These are phyloP conservation scores for Ophiocordyceps australis DNA, from an alignment of 2,329 filamentous ascomycete genomes.

Conservation along the genomic window DNA sequence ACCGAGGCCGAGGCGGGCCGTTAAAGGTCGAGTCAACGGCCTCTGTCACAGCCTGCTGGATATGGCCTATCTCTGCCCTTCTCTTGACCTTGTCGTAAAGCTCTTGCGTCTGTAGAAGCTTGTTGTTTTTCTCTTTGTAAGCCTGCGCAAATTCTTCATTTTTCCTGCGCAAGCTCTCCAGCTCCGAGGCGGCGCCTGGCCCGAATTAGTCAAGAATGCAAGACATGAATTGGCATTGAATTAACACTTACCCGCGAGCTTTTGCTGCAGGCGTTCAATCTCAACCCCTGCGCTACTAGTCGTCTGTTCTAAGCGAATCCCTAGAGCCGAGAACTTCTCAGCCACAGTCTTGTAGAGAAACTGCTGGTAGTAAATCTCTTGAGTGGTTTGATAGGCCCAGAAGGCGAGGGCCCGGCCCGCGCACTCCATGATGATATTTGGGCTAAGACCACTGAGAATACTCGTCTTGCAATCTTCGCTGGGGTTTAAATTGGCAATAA, in stretches of 20 bases:
- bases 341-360: slow-evolving; percentile 52
- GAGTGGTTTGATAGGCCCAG: slow-evolving; percentile 71
- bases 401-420: slow-evolving; percentile 63
- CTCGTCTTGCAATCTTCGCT: slow-evolving; percentile 83
- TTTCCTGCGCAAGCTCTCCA: slow-evolving; percentile 46
- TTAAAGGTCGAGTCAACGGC: slow-evolving; percentile 13
- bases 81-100: slow-evolving; percentile 42
- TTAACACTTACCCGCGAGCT: slow-evolving; percentile 48
- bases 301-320: slow-evolving; percentile 50
- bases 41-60: slow-evolving; percentile 34
- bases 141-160: slow-evolving; percentile 52
- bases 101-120: slow-evolving; percentile 49
- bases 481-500: slow-evolving; percentile 53
- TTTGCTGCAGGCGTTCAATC: slow-evolving; percentile 46
- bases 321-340: slow-evolving; percentile 51
- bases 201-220: no score
- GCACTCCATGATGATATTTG: slow-evolving; percentile 72
- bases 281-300: slow-evolving; percentile 60
- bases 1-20: slow-evolving; percentile 3
- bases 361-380: slow-evolving; percentile 71
- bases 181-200: slow-evolving; percentile 37
- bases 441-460: slow-evolving; percentile 65
- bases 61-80: slow-evolving; percentile 32
- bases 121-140: slow-evolving; percentile 53
- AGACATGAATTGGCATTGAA: no score